Percentiles rank a stretch among this genome's conserved stretches.
These are phyloP conservation scores for Hypoxylon perforatum DNA, from an alignment of 495 filamentous ascomycete genomes.

Conservation along the genomic window DNA sequence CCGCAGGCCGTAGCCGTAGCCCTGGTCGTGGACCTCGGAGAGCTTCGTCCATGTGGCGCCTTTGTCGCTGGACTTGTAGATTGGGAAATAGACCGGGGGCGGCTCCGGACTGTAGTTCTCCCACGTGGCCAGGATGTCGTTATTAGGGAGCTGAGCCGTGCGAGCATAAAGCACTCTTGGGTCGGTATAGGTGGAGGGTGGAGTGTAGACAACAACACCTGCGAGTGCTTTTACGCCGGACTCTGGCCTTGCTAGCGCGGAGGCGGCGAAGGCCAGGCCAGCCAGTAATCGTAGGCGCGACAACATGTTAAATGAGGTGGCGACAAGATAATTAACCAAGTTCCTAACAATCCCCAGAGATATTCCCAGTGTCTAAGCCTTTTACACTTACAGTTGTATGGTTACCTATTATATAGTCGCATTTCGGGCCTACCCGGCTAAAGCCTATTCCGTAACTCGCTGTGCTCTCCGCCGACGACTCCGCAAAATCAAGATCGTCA, in stretches of 20 bases:
- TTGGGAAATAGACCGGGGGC: slow-evolving; percentile 70
- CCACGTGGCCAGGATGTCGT: slow-evolving; percentile 72
- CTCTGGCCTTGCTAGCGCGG: neutral
- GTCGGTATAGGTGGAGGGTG: slow-evolving; percentile 38
- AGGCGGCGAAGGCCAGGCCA: slow-evolving; percentile 7
- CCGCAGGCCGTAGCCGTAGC: slow-evolving; percentile 70
- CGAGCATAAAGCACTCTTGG: slow-evolving; percentile 65
- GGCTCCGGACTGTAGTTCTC: slow-evolving; percentile 69
- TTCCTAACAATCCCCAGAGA: slow-evolving; percentile 1
- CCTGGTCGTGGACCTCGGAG: slow-evolving; percentile 69
- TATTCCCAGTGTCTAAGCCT: slow-evolving; percentile 4
- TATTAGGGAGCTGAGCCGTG: slow-evolving; percentile 58
- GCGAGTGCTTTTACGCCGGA: slow-evolving; percentile 26
- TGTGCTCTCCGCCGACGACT: slow-evolving; percentile 33
- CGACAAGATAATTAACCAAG: slow-evolving; percentile 1
- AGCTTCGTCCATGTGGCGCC: slow-evolving; percentile 72
- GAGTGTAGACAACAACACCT: slow-evolving; percentile 25
- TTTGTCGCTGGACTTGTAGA: slow-evolving; percentile 70
- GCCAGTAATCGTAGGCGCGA: slow-evolving; percentile 16
- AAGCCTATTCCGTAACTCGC: slow-evolving; percentile 16
- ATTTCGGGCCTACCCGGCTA: slow-evolving; percentile 28
- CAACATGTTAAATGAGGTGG: slow-evolving; percentile 24
- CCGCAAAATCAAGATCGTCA: slow-evolving; percentile 26
- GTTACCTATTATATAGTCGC: slow-evolving; percentile 25
- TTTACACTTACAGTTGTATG: neutral